Base-by-base conservation (phyloP, 257 asterid genomes). In the Fraxinus pennsylvanica region DNA sequence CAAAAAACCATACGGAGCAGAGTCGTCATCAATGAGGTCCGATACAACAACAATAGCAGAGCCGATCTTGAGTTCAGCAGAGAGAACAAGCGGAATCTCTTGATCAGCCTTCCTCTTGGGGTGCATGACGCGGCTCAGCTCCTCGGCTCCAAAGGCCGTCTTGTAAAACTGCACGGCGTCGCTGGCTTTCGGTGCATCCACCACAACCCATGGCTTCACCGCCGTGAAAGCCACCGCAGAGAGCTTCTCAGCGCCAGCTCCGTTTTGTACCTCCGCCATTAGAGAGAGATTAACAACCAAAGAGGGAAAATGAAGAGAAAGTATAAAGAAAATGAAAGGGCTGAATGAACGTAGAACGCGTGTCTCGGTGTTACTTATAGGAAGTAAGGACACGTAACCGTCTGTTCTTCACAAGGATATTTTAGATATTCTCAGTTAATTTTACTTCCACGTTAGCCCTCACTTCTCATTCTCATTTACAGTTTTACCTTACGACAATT, bases 111-210 rank as follows among this genome's bases (percentile, higher is more conserved):
- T 93, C 80, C 98, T 87, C 92, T 95, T 93, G 0, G 93, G 81
- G 39, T 89, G 86, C 78, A 68, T 81, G 54, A 80, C 87, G 73
- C 99, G 98, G 82, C 76, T 80, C 38, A 90, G 83, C 83, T 93
- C 99, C 88, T 89, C 97, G 33, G 97, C 97, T 15, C 98, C 97
- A 35, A 95, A 95, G 25, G 98, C 99, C 63, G 81, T 77, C 87
- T 93, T 95, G 89, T 83, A 93, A 85, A 95, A 93, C 89, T 63
- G 75, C 25, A 93, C 91, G 65, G 98, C 98, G 38, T 93, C 98
- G 81, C 21, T 86, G 0, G 91, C 97, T 79, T 89, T 90, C 7
- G 92, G 86, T 0, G 91, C 93, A 66, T 88, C 96, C 1, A 95
- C 89, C 68, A 83, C 92, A 32, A 94, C 82, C 88, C 88, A 86